Evolutionary conservation across 805 yeast species (phyloP).

Genomic region (Pichia membranifaciens): DNA sequence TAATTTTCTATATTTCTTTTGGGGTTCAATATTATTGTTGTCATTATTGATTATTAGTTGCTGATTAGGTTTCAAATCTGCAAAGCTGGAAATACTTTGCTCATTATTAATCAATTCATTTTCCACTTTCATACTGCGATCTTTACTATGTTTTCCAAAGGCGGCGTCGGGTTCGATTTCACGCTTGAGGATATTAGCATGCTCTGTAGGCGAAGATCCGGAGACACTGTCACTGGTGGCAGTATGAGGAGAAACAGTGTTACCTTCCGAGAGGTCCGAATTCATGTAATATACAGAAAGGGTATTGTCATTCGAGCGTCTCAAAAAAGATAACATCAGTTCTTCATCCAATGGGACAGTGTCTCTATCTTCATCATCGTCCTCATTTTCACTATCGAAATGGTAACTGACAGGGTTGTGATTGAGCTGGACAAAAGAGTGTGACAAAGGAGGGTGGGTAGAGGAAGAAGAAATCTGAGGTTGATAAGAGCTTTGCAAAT

Average conservation of each 20-base stretch:
- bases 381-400: neutral
- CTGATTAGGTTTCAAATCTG: neutral
- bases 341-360: slow-evolving; percentile 15
- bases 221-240: neutral
- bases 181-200: neutral
- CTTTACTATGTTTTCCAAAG: neutral
- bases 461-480: no score
- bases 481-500: neutral
- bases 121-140: neutral
- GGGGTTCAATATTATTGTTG: neutral
- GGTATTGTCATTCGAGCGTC: neutral
- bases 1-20: neutral
- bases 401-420: neutral
- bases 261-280: slow-evolving; percentile 1
- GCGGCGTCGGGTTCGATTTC: neutral
- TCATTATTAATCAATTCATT: neutral
- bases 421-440: no score
- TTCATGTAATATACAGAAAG: neutral
- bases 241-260: neutral
- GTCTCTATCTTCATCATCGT: neutral
- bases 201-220: neutral
- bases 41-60: no score
- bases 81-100: neutral
- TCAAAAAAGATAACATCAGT: slow-evolving; percentile 7
- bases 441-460: no score